phyloP scores from a whole-genome alignment of 2,329 filamentous ascomycete genomes.

The Aspergillus jensenii region DNA sequence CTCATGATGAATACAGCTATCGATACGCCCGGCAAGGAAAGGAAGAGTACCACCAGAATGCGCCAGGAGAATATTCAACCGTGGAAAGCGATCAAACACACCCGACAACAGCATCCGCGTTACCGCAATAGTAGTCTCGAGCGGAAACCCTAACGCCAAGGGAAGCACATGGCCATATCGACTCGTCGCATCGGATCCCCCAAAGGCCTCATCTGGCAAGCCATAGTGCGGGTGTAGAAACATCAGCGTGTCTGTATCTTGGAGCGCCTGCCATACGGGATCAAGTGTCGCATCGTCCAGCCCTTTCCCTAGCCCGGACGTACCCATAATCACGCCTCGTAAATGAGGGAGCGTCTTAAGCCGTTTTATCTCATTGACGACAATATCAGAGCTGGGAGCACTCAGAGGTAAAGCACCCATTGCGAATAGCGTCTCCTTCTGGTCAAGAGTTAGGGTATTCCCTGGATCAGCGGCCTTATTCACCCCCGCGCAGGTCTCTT shows the following conservation, averaged over 20 bases:
- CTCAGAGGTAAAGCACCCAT: constrained; percentile 81
- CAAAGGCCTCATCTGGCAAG: constrained; percentile 76
- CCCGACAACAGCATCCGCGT: constrained; percentile 83
- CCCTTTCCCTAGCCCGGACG: constrained; percentile 74
- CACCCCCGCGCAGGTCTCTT: constrained; percentile 63
- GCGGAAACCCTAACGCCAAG: constrained; percentile 80
- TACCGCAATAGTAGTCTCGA: constrained; percentile 90
- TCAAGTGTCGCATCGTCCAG: constrained; percentile 75
- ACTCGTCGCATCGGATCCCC: constrained; percentile 67
- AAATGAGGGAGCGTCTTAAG: constrained; percentile 65
- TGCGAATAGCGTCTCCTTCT: constrained; percentile 71
- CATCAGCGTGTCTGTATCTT: constrained; percentile 63
- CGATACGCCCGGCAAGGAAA: constrained; percentile 83
- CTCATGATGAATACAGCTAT: constrained; percentile 84
- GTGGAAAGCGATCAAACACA: constrained; percentile 74
- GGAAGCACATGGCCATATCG: constrained; percentile 85
- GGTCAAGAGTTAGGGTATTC: constrained; percentile 25
- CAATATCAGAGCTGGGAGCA: constrained; percentile 61
- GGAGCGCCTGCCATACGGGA: constrained; percentile 69
- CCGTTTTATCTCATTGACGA: constrained; percentile 61
- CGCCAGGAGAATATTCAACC: constrained; percentile 73
- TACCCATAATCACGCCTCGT: constrained; percentile 85
- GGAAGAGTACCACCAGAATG: constrained; percentile 88
- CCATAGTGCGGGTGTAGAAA: constrained; percentile 95
- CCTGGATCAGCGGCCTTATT: constrained; percentile 27